A percentile compares a stretch with the other conserved stretches of the same genome.
Conservation (phyloP, 2,329 filamentous ascomycete genomes). For the Monosporascus sp. region DNA sequence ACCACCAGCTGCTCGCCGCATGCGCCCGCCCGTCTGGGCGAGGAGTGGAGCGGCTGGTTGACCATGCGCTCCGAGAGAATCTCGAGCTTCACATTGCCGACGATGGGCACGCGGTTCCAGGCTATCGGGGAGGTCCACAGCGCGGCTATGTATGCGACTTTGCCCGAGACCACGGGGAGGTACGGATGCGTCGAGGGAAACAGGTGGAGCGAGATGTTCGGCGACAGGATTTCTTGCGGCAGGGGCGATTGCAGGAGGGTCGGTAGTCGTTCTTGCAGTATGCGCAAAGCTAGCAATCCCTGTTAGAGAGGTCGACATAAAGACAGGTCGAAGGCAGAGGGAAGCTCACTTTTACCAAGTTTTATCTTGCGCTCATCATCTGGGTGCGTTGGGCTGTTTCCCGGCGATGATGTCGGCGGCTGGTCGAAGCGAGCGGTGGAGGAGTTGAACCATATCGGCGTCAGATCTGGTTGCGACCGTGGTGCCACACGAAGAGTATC, state of each 20-base stretch:
- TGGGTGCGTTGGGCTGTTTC: constrained; percentile 25
- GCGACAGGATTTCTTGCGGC: constrained; percentile 70
- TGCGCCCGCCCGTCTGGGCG: constrained; percentile 47
- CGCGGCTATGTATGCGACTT: constrained; percentile 85
- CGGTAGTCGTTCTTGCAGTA: constrained; percentile 62
- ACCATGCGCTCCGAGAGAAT: constrained; percentile 89
- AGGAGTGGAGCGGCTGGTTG: constrained; percentile 46
- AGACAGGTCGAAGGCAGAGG: not conserved
- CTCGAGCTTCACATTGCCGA: constrained; percentile 83
- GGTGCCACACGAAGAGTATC: constrained; percentile 8
- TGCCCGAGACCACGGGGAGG: constrained; percentile 86
- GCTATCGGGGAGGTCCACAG: constrained; percentile 94
- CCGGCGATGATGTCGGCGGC: constrained; percentile 7
- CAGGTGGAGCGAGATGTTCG: constrained; percentile 65
- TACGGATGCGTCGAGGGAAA: constrained; percentile 77
- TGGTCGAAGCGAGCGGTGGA: constrained; percentile 26
- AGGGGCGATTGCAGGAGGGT: constrained; percentile 61
- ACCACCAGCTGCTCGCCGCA: constrained; percentile 79
- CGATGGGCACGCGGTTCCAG: constrained; percentile 87
- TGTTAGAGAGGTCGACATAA: constrained; percentile 5
- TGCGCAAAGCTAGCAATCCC: constrained; percentile 49
- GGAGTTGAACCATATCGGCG: constrained; percentile 41
- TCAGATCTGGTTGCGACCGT: constrained; percentile 22
- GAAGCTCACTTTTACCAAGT: constrained; percentile 53
- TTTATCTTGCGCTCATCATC: constrained; percentile 56